Conservation (phyloP, 192 early-diverging fungal species). For the Coemansia pectinata region DNA sequence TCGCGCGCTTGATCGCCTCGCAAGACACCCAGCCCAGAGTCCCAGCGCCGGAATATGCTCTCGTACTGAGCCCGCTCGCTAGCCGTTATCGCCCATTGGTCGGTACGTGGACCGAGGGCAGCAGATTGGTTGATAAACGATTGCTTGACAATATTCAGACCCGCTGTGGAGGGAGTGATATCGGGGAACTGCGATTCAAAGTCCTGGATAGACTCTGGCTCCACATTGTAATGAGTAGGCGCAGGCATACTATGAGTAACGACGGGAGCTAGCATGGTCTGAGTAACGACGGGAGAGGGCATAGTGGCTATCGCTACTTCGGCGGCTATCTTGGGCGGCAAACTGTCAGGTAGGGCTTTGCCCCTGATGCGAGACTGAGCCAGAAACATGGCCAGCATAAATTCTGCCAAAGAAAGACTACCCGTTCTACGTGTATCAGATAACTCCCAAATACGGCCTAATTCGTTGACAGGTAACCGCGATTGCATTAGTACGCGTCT, state of each 20-base stretch:
- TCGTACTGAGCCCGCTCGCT: constrained; percentile 44
- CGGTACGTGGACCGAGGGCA: constrained; percentile 6
- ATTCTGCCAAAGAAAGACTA: constrained; percentile 62
- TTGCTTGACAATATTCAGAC: constrained; percentile 32
- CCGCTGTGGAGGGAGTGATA: constrained; percentile 15
- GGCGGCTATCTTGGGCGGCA: constrained; percentile 56
- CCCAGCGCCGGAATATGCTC: constrained; percentile 57
- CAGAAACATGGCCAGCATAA: constrained; percentile 68
- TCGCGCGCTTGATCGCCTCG: constrained; percentile 60
- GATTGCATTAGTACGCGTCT: constrained; percentile 60
- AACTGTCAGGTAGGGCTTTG: constrained; percentile 54
- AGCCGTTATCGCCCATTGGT: constrained; percentile 44
- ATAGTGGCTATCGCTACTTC: constrained; percentile 42
- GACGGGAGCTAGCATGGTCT: neutral
- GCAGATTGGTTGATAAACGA: constrained; percentile 18
- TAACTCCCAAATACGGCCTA: constrained; percentile 66
- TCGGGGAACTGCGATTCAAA: constrained; percentile 47
- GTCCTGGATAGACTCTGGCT: constrained; percentile 22
- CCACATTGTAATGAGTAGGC: neutral
- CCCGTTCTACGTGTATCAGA: constrained; percentile 56
- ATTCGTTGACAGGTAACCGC: constrained; percentile 54
- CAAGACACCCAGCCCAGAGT: constrained; percentile 51
- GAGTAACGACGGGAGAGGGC: neutral
- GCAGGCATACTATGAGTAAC: neutral
- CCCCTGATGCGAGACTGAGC: constrained; percentile 60